These are phyloP conservation scores for Proliferodiscus dingleyae DNA, from an alignment of 2,329 filamentous ascomycete genomes.

Conservation along the genomic window DNA sequence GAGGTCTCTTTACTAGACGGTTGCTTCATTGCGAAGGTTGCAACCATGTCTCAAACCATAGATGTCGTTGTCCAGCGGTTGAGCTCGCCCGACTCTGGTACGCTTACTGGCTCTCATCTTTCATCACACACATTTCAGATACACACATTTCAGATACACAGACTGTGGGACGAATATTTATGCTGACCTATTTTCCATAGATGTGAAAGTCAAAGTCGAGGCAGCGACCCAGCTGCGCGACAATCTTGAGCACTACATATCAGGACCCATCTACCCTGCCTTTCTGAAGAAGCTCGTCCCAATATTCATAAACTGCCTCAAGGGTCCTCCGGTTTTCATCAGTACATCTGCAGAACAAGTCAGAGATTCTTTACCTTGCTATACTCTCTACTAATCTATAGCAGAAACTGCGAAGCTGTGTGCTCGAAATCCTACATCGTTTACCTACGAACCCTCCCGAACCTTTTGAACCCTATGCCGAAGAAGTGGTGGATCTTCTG, in stretches of 20 bases:
- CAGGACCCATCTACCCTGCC: slow-evolving; percentile 66
- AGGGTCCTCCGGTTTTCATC: slow-evolving; percentile 83
- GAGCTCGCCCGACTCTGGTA: slow-evolving; percentile 41
- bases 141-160: background rate
- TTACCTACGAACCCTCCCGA: slow-evolving; percentile 71
- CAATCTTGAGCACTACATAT: slow-evolving; percentile 82
- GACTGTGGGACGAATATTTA: background rate
- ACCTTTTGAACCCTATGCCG: slow-evolving; percentile 80
- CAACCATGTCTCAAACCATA: slow-evolving; percentile 57
- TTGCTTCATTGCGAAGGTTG: slow-evolving; percentile 38
- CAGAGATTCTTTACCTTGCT: slow-evolving; percentile 28
- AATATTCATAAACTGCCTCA: slow-evolving; percentile 79
- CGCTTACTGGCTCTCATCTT: slow-evolving; percentile 4
- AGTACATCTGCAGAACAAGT: slow-evolving; percentile 88
- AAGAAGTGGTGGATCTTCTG: slow-evolving; percentile 82
- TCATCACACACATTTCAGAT: background rate
- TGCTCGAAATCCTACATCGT: slow-evolving; percentile 91
- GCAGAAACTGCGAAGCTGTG: slow-evolving; percentile 83
- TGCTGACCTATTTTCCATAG: slow-evolving; percentile 41
- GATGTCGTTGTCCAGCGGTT: slow-evolving; percentile 55
- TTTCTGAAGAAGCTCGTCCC: slow-evolving; percentile 89
- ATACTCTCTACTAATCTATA: slow-evolving; percentile 5
- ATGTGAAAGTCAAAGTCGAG: slow-evolving; percentile 75
- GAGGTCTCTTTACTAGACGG: slow-evolving; percentile 22
- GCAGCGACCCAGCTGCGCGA: slow-evolving; percentile 85